Base-by-base conservation (phyloP, 768 basidiomycete genomes). In the Tulasnella sp. region DNA sequence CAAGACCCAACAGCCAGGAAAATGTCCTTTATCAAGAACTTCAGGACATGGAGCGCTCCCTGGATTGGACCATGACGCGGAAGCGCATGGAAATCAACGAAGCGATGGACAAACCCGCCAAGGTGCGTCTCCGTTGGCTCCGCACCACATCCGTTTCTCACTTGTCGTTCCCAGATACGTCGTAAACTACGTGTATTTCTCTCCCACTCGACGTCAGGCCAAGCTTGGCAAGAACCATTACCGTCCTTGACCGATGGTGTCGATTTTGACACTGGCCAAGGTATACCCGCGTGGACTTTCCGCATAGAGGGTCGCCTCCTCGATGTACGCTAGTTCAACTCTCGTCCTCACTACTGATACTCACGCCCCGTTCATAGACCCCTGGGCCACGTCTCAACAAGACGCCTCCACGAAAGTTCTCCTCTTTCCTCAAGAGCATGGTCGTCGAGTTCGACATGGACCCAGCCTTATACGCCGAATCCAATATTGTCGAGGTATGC, bases 1-100 rank as follows among this genome's bases (percentile, higher is more conserved):
- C 32, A 29, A 15, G 27, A 17, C 25, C 17, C 27, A 15, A 9
- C 23, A 57, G 55, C 9, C 42, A 57, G 21, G 55, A 57, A 31
- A 57, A 36, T 32, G 36, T 43, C n/a, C 87, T 93, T 78, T 96
- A 94, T 69, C 80, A 83, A 59, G 82, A 87, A 63, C 72, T 96
- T 37, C 69, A 92, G 25, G 83, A 86, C 62, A 88, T 88, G 81
- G 92, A 96, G 67, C 78, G 86, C 58, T 87, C 84, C 67, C 72
- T 97, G 14, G 92, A 97, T 69, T 96, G 93, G 93, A 93, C 90
- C 3, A 84, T 93, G 75, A 82, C 81, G 66, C 75, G 93, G 67
- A 94, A 94, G 70, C 81, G 77, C 63, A 84, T 84, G 8, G 92
- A 97, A 67, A 82, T 97, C 31, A 86, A 91, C 65, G 92, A 97